phyloP scores from a whole-genome alignment of 495 filamentous ascomycete genomes.

The Hypoxylon crocopeplum region DNA sequence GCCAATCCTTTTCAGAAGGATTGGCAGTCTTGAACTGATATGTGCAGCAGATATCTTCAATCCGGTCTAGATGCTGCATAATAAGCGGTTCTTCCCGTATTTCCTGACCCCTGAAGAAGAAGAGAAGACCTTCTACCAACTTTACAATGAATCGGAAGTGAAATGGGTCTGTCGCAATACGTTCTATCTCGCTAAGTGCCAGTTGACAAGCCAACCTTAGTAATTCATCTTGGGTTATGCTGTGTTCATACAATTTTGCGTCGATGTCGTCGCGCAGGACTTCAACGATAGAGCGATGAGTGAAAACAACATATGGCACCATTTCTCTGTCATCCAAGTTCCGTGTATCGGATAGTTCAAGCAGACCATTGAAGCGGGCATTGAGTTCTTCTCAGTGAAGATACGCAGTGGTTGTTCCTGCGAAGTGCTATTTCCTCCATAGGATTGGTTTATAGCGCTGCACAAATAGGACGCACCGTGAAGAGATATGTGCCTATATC shows the following conservation, averaged over 20 bases:
- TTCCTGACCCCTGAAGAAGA: no score
- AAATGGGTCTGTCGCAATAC: no score
- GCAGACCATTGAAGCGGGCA: conserved; percentile 8
- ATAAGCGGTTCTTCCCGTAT: no score
- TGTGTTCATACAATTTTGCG: neutral
- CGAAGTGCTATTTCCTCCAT: neutral
- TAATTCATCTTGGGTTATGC: neutral
- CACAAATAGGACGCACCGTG: conserved; percentile 1
- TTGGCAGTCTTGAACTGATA: neutral
- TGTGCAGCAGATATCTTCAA: neutral
- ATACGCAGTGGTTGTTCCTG: neutral
- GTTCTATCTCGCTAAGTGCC: neutral
- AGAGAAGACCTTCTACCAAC: no score
- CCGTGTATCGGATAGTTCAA: neutral
- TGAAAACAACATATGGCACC: no score
- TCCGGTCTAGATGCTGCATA: neutral
- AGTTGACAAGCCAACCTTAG: neutral
- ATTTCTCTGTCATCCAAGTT: no score
- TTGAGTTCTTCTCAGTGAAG: conserved; percentile 4
- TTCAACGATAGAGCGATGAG: conserved; percentile 13
- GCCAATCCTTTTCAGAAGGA: neutral
- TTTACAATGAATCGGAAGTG: no score
- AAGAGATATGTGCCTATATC: neutral
- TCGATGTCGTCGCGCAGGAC: conserved; percentile 1
- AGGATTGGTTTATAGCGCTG: neutral